Base-by-base conservation (phyloP, 2,329 filamentous ascomycete genomes). In the Mollisia scopiformis region DNA sequence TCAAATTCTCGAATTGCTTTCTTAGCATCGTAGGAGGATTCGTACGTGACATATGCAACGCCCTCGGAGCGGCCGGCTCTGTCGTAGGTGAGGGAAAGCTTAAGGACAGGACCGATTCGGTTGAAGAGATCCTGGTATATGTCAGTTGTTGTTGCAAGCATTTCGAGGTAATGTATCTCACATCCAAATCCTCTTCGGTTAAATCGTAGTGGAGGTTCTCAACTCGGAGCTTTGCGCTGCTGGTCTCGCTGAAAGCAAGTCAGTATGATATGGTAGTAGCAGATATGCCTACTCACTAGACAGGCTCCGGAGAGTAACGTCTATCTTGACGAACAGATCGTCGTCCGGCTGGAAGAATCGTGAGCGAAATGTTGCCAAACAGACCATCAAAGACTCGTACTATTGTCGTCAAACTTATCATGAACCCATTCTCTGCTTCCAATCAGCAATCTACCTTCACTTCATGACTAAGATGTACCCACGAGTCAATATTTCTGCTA, bases 171-270 rank as follows among this genome's bases (percentile, higher is more conserved):
- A n/a, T 31, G 1, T 47, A 30, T 25, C 77, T 56, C 80, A 96
- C 92, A 71, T 90, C 84, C 57, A 97, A 82, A 72, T 97, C 93
- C 37, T 89, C 88, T 75, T 94, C 87, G 13, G 90, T 93, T 64
- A 97, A 83, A 62, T 97, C 93, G 75, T 96, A 97, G 75, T 97
- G 93, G 60, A 97, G 80, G 74, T 97, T 97, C 63, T 96, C 92
- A 63, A 97, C 89, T 66, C 89, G 88, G 67, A 97, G 77, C 76
- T 92, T 94, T 49, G 88, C 82, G 68, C 88, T 87, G 59, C 78
- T 77, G 30, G 78, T 72, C 35, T 84, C 81, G 71, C 85, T 61
- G 50, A 66, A 39, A 68, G 43, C 49, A 16, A 49, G 39, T 68
- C 55, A 68, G 61, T 49, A 19, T 21, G 14, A 27, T 52, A 27